Conservation (phyloP, 768 basidiomycete species). For the Saitozyma sp. region DNA sequence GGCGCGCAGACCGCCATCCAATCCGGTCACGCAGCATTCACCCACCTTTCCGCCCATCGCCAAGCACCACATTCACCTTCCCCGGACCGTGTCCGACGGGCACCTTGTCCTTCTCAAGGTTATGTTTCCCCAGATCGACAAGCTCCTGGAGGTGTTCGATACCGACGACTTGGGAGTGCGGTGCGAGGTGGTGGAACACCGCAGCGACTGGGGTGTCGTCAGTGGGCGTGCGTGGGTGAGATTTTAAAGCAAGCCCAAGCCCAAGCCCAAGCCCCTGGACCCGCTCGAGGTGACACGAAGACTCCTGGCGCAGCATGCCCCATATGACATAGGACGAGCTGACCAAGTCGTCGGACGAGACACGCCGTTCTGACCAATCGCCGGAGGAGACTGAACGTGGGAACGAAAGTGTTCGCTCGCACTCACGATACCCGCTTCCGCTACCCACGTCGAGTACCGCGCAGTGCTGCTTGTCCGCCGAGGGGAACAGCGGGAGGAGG, state of each 20-base stretch:
- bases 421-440: slow-evolving; percentile 71
- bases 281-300: too few species aligned
- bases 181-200: slow-evolving; percentile 73
- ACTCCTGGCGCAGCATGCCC: neutral
- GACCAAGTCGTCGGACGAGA: too few species aligned
- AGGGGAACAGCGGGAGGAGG: slow-evolving; percentile 65
- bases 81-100: slow-evolving; percentile 58
- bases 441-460: slow-evolving; percentile 86
- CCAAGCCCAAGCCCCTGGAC: neutral
- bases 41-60: slow-evolving; percentile 78
- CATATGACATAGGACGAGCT: neutral
- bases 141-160: slow-evolving; percentile 88
- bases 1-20: neutral
- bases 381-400: too few species aligned
- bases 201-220: slow-evolving; percentile 54
- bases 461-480: slow-evolving; percentile 58
- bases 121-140: slow-evolving; percentile 62
- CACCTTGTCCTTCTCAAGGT: slow-evolving; percentile 66
- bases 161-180: slow-evolving; percentile 63
- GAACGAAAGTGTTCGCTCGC: neutral
- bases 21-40: slow-evolving; percentile 1
- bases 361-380: too few species aligned
- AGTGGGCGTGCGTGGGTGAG: too few species aligned
- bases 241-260: too few species aligned
- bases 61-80: slow-evolving; percentile 65